Conservation (phyloP, 2,329 filamentous ascomycete genomes). For the Raffaelea albimanens region DNA sequence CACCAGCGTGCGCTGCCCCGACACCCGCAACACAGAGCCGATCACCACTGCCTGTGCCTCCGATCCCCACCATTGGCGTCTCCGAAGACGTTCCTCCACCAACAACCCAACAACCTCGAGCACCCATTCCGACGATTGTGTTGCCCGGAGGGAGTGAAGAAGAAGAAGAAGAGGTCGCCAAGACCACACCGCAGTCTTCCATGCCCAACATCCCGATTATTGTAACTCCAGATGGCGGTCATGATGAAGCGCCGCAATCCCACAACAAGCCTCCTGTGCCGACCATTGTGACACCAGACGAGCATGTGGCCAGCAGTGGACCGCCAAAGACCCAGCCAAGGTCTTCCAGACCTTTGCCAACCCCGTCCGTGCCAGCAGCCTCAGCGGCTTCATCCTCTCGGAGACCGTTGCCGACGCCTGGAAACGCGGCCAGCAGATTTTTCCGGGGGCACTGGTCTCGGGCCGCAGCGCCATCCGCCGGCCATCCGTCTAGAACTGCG, state of each 20-base stretch:
- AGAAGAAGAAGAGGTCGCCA: constrained; percentile 14
- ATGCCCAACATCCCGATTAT: constrained; percentile 27
- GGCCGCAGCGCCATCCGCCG: constrained; percentile 28
- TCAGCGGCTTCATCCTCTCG: constrained; percentile 16
- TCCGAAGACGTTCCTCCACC: constrained; percentile 22
- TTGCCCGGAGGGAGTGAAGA: constrained; percentile 21
- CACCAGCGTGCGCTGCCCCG: background rate
- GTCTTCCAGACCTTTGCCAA: too few relatives aligned
- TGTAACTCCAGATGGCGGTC: constrained; percentile 33
- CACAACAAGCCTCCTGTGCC: constrained; percentile 24
- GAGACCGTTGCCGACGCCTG: constrained; percentile 40
- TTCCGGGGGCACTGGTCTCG: constrained; percentile 51
- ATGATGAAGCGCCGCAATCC: background rate
- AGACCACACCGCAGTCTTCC: too few relatives aligned
- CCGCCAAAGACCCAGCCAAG: too few relatives aligned
- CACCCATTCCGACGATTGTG: constrained; percentile 31
- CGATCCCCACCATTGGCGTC: constrained; percentile 24
- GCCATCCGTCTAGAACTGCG: background rate
- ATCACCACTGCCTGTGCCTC: constrained; percentile 13
- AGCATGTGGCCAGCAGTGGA: constrained; percentile 10
- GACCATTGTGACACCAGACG: constrained; percentile 28
- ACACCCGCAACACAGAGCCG: background rate
- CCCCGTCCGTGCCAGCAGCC: constrained; percentile 17
- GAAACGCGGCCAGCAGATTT: constrained; percentile 24
- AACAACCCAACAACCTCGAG: too few relatives aligned